phyloP scores from a whole-genome alignment of 2,329 filamentous ascomycete species.

The Diaporthe eres region DNA sequence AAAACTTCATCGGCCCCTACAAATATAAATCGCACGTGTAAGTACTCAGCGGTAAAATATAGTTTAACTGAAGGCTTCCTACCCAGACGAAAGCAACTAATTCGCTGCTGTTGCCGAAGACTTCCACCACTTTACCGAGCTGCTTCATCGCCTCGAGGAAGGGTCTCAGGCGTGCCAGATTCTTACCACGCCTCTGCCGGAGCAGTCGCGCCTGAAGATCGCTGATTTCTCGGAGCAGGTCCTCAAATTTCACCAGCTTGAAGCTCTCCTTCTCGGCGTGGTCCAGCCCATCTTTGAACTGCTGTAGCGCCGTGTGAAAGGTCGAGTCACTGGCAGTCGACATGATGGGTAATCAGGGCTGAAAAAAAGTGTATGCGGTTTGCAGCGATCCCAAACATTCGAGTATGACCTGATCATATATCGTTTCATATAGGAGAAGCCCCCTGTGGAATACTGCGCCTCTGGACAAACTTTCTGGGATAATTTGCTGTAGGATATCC shows the following conservation, averaged over 20 bases:
- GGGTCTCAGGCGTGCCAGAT: slow-evolving; percentile 7
- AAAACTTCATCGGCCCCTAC: slow-evolving; percentile 11
- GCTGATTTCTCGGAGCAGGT: neutral
- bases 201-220: neutral
- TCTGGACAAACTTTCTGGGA: neutral
- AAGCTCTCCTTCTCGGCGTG: neutral
- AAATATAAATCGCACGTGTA: no score
- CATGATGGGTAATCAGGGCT: neutral
- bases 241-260: neutral
- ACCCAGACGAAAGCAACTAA: slow-evolving; percentile 28
- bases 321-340: neutral
- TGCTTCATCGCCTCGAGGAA: slow-evolving; percentile 21
- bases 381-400: neutral
- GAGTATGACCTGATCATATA: neutral
- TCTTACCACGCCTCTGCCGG: slow-evolving; percentile 15
- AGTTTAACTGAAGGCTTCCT: neutral
- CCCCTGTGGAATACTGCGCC: neutral
- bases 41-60: neutral
- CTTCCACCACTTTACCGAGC: slow-evolving; percentile 24
- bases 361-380: no score
- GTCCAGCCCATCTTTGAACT: slow-evolving; percentile 11
- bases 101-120: slow-evolving; percentile 20
- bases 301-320: neutral
- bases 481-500: neutral
- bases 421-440: neutral